Conservation (phyloP, 305 asterid genomes). For the Fraxinus xanthoxyloides region DNA sequence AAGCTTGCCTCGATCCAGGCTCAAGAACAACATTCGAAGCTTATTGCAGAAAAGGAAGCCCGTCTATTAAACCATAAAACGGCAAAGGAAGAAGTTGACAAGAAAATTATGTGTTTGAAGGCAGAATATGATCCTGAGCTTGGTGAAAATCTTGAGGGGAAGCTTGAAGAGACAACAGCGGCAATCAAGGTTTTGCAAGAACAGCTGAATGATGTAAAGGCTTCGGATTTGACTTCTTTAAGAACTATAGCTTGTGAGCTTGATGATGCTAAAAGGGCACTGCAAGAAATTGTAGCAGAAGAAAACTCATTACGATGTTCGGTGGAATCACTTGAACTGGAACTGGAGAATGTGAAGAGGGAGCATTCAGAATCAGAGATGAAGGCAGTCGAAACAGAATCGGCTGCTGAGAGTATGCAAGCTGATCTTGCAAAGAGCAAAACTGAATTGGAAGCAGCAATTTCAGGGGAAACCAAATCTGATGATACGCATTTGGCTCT, state of each 20-base stretch:
- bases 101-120: conserved; percentile 38
- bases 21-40: conserved; percentile 56
- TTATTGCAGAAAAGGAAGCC: conserved; percentile 57
- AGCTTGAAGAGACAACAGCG: conserved; percentile 59
- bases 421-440: conserved; percentile 35
- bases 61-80: conserved; percentile 43
- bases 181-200: conserved; percentile 53
- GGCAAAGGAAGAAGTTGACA: conserved; percentile 52
- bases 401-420: conserved; percentile 33
- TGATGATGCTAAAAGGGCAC: conserved; percentile 36
- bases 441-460: conserved; percentile 34
- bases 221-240: conserved; percentile 46
- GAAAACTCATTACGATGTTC: conserved; percentile 28
- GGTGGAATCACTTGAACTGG: conserved; percentile 41
- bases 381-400: conserved; percentile 44
- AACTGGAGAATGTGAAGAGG: conserved; percentile 42
- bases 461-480: conserved; percentile 1
- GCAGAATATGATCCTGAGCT: conserved; percentile 38
- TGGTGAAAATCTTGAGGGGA: conserved; percentile 39
- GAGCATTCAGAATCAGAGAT: conserved; percentile 36
- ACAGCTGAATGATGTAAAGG: conserved; percentile 51
- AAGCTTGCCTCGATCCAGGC: conserved; percentile 49
- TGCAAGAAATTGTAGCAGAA: conserved; percentile 39
- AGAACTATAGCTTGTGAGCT: conserved; percentile 43
- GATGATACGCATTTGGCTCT: conserved; percentile 37